These are phyloP conservation scores for Pythium vanterpoolii DNA, from an alignment of 352 stramenopile genomes.

Conservation along the genomic window DNA sequence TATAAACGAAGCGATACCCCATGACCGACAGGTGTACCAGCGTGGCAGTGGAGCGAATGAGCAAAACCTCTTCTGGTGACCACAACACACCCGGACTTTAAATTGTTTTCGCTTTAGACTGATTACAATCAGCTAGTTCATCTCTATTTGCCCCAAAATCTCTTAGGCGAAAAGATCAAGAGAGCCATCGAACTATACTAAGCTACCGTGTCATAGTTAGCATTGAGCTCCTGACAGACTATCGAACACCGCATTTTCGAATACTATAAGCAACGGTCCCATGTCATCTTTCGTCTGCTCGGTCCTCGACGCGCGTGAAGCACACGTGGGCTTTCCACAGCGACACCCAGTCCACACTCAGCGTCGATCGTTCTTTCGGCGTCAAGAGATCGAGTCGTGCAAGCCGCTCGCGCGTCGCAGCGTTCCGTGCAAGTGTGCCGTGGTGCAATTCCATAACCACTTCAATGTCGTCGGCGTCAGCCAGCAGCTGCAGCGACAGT, in stretches of 20 bases:
- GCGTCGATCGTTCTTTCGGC: not conserved
- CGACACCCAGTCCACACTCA: not conserved
- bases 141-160: too few species aligned
- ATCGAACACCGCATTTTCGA: too few species aligned
- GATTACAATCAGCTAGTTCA: too few species aligned
- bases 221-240: too few species aligned
- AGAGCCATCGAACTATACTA: too few species aligned
- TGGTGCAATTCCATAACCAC: slow-evolving; percentile 7
- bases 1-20: not conserved
- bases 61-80: too few species aligned
- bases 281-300: not conserved
- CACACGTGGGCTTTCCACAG: slow-evolving; percentile 1
- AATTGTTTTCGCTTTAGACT: too few species aligned
- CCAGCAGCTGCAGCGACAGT: not conserved
- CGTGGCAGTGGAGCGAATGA: not conserved
- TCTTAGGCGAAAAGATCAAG: too few species aligned
- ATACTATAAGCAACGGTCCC: not conserved
- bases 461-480: not conserved
- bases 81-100: too few species aligned
- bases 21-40: not conserved
- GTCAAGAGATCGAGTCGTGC: slow-evolving; percentile 2
- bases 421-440: not conserved
- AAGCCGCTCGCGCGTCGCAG: not conserved
- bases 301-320: not conserved
- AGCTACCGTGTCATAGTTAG: too few species aligned